A percentile compares a stretch with the other conserved stretches of the same genome.
Evolutionary conservation across 2,329 filamentous ascomycete species (phyloP).

Genomic region (Pleochaeta shiraiana): DNA sequence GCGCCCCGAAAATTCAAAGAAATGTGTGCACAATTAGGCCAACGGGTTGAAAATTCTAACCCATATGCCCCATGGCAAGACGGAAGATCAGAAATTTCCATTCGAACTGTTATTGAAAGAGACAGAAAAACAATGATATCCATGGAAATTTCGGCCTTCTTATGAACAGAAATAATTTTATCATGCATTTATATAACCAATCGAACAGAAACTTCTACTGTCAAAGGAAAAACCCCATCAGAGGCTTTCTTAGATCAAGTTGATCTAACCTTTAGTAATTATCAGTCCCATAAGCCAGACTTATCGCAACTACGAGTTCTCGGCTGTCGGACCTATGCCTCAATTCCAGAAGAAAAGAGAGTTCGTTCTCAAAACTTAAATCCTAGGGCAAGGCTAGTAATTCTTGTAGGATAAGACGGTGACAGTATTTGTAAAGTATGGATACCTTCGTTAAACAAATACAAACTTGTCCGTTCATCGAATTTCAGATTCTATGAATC

Average conservation of each 20-base stretch:
- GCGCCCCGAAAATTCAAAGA: not conserved
- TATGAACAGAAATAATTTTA: slow-evolving; percentile 1
- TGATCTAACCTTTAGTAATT: not conserved
- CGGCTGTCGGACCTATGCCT: not conserved
- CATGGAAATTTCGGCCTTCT: not conserved
- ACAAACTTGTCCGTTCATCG: no score
- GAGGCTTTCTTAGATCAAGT: slow-evolving; percentile 1
- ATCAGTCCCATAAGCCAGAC: slow-evolving; percentile 14
- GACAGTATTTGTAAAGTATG: not conserved
- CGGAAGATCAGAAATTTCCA: slow-evolving; percentile 2
- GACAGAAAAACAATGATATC: not conserved
- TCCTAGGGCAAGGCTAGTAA: not conserved
- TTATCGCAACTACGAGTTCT: slow-evolving; percentile 1
- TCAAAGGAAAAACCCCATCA: not conserved
- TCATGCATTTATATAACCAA: not conserved
- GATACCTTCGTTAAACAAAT: not conserved
- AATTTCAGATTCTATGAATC: no score
- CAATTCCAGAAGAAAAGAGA: slow-evolving; percentile 4
- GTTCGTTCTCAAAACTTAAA: not conserved
- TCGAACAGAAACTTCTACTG: not conserved
- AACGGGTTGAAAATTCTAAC: not conserved
- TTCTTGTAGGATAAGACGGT: slow-evolving; percentile 2
- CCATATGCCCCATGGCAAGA: slow-evolving; percentile 2
- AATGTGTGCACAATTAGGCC: not conserved
- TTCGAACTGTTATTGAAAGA: not conserved